phyloP scores from a whole-genome alignment of 1,284 basidiomycete species.

The Ceraceosorus guamensis region DNA sequence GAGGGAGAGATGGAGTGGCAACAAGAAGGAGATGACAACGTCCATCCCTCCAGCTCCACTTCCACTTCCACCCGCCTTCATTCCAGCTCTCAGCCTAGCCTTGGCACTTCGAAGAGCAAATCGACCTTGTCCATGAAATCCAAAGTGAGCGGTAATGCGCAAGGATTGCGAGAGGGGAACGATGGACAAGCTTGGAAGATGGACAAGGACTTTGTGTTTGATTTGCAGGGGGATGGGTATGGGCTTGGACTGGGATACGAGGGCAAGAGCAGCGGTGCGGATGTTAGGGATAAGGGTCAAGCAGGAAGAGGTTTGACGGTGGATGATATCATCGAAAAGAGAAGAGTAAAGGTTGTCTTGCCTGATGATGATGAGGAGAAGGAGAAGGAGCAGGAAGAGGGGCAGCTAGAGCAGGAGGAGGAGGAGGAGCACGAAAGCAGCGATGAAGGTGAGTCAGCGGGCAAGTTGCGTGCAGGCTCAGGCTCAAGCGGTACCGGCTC shows the following conservation, averaged over 20 bases:
- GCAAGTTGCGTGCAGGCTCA: conserved; percentile 52
- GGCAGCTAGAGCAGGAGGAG: conserved; percentile 10
- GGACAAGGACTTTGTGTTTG: conserved; percentile 26
- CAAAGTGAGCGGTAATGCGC: conserved; percentile 3
- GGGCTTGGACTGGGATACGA: conserved; percentile 17
- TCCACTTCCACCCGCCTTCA: conserved; percentile 17
- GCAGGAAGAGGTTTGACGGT: conserved; percentile 33
- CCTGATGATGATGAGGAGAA: conserved; percentile 7
- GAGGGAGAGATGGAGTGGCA: conserved; percentile 13
- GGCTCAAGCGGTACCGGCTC: too few relatives aligned
- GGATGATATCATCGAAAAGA: conserved; percentile 46
- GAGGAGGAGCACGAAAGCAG: conserved; percentile 24
- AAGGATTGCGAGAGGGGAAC: not conserved
- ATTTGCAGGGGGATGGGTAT: conserved; percentile 27
- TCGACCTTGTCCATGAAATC: conserved; percentile 16
- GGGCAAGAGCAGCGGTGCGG: conserved; percentile 11
- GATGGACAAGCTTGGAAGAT: conserved; percentile 23
- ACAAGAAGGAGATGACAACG: conserved; percentile 16
- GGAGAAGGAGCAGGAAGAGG: conserved; percentile 29
- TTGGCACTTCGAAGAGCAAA: conserved; percentile 36
- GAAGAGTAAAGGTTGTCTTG: conserved; percentile 9
- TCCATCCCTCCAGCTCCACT: conserved; percentile 2
- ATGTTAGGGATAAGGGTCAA: conserved; percentile 5
- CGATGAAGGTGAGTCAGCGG: conserved; percentile 30
- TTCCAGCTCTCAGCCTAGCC: conserved; percentile 31